A percentile compares a stretch with the other conserved stretches of the same genome.
Evolutionary conservation across 108 stramenopile genomes (phyloP).

Genomic region (Pseudonitzschia delicatissima): DNA sequence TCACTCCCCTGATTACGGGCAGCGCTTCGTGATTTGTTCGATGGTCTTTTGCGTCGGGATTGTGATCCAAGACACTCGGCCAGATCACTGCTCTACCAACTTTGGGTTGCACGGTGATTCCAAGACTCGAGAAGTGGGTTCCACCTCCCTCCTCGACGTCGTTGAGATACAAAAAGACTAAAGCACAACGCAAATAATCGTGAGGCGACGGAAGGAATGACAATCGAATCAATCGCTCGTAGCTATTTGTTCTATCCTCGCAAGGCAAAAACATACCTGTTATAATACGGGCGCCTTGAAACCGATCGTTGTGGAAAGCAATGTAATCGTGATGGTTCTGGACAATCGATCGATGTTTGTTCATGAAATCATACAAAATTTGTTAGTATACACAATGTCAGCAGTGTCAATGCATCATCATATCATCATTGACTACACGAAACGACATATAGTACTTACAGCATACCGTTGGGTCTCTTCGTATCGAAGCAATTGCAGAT

Average conservation of each 20-base stretch:
- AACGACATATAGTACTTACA: too few relatives aligned
- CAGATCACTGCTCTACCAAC: constrained; percentile 74
- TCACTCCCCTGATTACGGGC: constrained; percentile 71
- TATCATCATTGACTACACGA: too few relatives aligned
- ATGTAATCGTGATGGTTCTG: constrained; percentile 42
- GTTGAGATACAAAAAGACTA: constrained; percentile 79
- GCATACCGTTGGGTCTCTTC: constrained; percentile 54
- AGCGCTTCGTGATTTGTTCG: constrained; percentile 82
- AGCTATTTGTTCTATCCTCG: too few relatives aligned
- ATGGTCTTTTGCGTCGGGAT: constrained; percentile 48
- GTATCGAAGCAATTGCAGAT: constrained; percentile 75
- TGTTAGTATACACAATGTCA: too few relatives aligned
- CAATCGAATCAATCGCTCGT: too few relatives aligned
- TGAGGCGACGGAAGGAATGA: too few relatives aligned
- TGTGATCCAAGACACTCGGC: constrained; percentile 67
- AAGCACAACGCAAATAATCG: too few relatives aligned
- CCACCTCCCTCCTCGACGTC: constrained; percentile 89
- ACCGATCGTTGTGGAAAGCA: constrained; percentile 19
- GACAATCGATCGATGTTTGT: not conserved
- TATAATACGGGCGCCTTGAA: constrained; percentile 65
- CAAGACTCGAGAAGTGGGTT: constrained; percentile 60
- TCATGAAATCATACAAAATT: not conserved
- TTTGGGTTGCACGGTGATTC: constrained; percentile 67
- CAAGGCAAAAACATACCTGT: constrained; percentile 72
- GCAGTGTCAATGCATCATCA: too few relatives aligned